Percentiles rank a stretch among this genome's conserved stretches.
Conservation (phyloP, 1,284 basidiomycete species). For the Trichosporon sp. region DNA sequence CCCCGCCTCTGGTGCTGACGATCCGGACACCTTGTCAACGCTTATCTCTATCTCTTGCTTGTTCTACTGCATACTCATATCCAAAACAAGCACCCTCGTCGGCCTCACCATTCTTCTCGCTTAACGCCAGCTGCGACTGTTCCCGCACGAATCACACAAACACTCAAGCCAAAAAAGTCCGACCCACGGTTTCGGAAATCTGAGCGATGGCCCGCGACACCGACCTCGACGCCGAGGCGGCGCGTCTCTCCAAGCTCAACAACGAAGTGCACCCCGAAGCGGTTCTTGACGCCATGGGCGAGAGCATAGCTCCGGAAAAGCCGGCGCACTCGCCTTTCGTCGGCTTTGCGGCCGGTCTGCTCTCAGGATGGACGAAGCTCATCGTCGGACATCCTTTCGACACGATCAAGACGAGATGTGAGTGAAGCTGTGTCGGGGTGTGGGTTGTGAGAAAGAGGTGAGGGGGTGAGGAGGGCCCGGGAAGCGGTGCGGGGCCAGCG, state of each 20-base stretch:
- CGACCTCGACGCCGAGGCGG: slow-evolving; percentile 12
- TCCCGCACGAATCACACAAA: not conserved
- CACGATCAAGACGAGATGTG: slow-evolving; percentile 43
- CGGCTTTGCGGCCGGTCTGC: slow-evolving; percentile 54
- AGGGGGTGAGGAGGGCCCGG: no score
- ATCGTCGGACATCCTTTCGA: slow-evolving; percentile 54
- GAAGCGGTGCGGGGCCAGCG: no score
- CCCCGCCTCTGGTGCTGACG: not conserved
- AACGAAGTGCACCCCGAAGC: slow-evolving; percentile 24
- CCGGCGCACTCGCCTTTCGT: slow-evolving; percentile 47
- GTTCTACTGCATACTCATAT: not conserved
- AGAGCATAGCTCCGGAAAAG: slow-evolving; percentile 25
- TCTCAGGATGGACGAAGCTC: slow-evolving; percentile 45
- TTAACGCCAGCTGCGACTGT: no score
- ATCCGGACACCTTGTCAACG: no score
- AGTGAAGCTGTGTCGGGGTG: slow-evolving; percentile 31
- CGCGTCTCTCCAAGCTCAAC: not conserved
- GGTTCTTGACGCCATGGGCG: slow-evolving; percentile 31
- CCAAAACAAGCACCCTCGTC: no score
- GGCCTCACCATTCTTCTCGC: no score
- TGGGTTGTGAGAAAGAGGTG: not conserved
- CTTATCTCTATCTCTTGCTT: not conserved
- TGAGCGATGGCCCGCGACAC: not conserved
- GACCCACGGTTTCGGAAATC: not conserved
- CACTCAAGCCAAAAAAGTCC: not conserved